These are phyloP conservation scores for Phaeoacremonium minimum DNA, from an alignment of 2,329 filamentous ascomycete genomes.

Conservation along the genomic window DNA sequence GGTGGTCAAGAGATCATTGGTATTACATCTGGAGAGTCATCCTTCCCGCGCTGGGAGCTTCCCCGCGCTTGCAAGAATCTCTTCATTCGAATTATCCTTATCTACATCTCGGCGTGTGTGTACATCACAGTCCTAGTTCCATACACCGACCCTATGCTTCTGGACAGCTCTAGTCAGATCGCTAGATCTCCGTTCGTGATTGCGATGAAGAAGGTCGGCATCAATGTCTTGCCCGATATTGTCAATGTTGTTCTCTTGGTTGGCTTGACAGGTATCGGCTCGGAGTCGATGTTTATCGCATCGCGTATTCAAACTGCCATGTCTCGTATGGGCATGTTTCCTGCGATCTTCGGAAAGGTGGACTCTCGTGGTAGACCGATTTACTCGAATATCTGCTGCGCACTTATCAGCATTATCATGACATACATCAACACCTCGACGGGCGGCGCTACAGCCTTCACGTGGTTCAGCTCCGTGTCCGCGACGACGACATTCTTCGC, in stretches of 20 bases:
- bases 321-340: background rate
- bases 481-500: background rate
- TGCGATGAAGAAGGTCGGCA: constrained; percentile 26
- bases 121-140: background rate
- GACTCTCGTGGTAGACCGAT: background rate
- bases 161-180: background rate
- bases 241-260: background rate
- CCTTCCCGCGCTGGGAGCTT: constrained; percentile 11
- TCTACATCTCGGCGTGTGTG: constrained; percentile 7
- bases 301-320: background rate
- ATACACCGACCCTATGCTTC: background rate
- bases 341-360: background rate
- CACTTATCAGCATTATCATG: background rate
- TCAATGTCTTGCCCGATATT: background rate
- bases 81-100: constrained; percentile 10
- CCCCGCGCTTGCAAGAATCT: constrained; percentile 10
- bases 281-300: background rate
- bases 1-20: constrained; percentile 8
- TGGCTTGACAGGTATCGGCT: background rate
- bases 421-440: background rate
- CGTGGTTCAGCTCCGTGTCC: background rate
- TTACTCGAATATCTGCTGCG: background rate
- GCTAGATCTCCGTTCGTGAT: constrained; percentile 34
- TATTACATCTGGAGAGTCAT: background rate
- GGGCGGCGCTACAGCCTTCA: background rate